Conservation (phyloP, 306 rosid genomes). For the Boehmeria nivea region DNA sequence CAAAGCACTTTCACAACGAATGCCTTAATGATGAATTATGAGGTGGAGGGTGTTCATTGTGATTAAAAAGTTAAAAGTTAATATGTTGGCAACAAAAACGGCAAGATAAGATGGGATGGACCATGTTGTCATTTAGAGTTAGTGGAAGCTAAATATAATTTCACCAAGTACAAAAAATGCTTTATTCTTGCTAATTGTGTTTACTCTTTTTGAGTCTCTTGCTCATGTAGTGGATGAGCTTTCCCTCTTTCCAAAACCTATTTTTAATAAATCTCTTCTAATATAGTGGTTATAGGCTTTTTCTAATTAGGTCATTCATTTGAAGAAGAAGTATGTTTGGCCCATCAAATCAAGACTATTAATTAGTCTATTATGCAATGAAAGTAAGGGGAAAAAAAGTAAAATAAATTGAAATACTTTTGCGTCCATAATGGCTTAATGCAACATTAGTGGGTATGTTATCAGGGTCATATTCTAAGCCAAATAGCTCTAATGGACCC, state of each 20-base stretch:
- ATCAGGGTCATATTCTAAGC: not conserved
- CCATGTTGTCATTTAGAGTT: not conserved
- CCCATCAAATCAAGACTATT: no score
- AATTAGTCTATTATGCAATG: no score
- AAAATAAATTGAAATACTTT: no score
- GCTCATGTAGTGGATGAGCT: no score
- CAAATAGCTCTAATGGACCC: conserved; percentile 14
- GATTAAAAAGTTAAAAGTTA: not conserved
- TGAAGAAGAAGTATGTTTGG: conserved; percentile 5
- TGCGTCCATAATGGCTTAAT: not conserved
- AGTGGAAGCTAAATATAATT: not conserved
- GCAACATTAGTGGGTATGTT: conserved; percentile 3
- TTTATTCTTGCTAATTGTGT: not conserved
- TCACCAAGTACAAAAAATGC: not conserved
- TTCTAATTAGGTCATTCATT: not conserved
- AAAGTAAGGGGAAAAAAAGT: no score
- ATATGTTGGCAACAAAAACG: not conserved
- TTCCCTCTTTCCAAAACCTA: not conserved
- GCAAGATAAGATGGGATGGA: conserved; percentile 17
- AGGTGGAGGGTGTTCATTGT: conserved; percentile 9
- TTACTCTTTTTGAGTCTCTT: not conserved
- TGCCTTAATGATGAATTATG: not conserved
- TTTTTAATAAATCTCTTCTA: not conserved
- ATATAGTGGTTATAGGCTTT: not conserved
- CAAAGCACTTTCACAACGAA: no score